These are phyloP conservation scores for Grosmannia huntii DNA, from an alignment of 2,329 filamentous ascomycete genomes.

Conservation along the genomic window DNA sequence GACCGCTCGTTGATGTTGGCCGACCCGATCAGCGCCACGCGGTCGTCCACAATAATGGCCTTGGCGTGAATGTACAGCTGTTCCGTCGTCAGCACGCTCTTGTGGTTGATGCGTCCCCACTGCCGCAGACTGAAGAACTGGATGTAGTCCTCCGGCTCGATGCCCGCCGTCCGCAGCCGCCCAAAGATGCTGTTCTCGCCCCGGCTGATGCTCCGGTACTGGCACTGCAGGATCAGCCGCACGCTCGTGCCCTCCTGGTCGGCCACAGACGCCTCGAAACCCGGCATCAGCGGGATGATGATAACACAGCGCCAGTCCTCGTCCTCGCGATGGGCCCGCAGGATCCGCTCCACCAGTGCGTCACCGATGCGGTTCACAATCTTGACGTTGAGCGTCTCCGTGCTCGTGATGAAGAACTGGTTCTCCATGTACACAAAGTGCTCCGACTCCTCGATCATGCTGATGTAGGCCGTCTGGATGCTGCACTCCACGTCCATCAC, in stretches of 20 bases:
- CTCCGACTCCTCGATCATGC: constrained; percentile 87
- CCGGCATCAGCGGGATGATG: constrained; percentile 91
- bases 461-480: constrained; percentile 90
- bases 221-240: constrained; percentile 89
- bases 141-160: constrained; percentile 91
- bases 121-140: constrained; percentile 85
- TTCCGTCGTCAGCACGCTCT: constrained; percentile 77
- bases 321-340: constrained; percentile 67
- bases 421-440: constrained; percentile 99
- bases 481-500: constrained; percentile 82
- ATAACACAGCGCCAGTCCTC: constrained; percentile 87
- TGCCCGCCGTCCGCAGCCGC: constrained; percentile 61
- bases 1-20: constrained; percentile 98
- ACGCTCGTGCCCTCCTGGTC: constrained; percentile 90
- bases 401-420: constrained; percentile 94
- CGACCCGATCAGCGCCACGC: constrained; percentile 85
- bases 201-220: constrained; percentile 90
- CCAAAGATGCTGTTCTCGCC: constrained; percentile 89
- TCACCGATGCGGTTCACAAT: constrained; percentile 92
- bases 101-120: constrained; percentile 81
- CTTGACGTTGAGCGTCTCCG: constrained; percentile 72
- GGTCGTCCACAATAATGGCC: constrained; percentile 89
- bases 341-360: constrained; percentile 82
- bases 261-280: constrained; percentile 94
- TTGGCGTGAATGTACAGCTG: constrained; percentile 98